These are phyloP conservation scores for Abrus precatorius DNA, from an alignment of 306 rosid species.

Conservation along the genomic window DNA sequence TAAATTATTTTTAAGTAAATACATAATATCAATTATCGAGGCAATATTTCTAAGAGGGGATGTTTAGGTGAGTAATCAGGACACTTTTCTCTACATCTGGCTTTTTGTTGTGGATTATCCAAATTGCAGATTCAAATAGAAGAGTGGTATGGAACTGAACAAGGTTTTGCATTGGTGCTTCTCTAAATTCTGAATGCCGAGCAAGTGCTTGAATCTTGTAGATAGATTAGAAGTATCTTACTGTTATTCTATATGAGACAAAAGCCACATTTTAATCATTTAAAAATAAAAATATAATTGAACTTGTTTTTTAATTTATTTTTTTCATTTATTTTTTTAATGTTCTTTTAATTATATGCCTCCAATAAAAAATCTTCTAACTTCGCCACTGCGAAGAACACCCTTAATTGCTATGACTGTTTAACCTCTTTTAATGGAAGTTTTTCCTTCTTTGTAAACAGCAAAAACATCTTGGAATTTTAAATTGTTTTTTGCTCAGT, in stretches of 20 bases:
- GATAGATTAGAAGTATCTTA: background rate
- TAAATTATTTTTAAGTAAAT: background rate
- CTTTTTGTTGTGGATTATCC: slow-evolving; percentile 22
- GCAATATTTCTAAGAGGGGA: slow-evolving; percentile 11
- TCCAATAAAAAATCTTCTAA: too few species aligned
- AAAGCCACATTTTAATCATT: too few species aligned
- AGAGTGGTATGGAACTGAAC: slow-evolving; percentile 18
- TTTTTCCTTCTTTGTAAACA: too few species aligned
- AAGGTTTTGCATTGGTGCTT: background rate
- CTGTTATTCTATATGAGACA: background rate
- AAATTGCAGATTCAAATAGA: slow-evolving; percentile 21
- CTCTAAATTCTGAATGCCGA: background rate
- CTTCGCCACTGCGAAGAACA: too few species aligned
- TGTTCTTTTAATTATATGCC: too few species aligned
- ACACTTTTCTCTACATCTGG: slow-evolving; percentile 6
- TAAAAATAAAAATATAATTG: too few species aligned
- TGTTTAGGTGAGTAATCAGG: background rate
- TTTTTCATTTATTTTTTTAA: too few species aligned
- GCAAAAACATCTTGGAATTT: too few species aligned
- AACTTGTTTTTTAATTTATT: too few species aligned
- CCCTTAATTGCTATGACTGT: too few species aligned
- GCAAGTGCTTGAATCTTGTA: slow-evolving; percentile 4
- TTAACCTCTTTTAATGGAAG: too few species aligned
- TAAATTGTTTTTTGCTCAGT: too few species aligned
- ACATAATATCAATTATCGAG: background rate